Evolutionary conservation across 306 rosid species (phyloP).

Genomic region (Quercus gilva): DNA sequence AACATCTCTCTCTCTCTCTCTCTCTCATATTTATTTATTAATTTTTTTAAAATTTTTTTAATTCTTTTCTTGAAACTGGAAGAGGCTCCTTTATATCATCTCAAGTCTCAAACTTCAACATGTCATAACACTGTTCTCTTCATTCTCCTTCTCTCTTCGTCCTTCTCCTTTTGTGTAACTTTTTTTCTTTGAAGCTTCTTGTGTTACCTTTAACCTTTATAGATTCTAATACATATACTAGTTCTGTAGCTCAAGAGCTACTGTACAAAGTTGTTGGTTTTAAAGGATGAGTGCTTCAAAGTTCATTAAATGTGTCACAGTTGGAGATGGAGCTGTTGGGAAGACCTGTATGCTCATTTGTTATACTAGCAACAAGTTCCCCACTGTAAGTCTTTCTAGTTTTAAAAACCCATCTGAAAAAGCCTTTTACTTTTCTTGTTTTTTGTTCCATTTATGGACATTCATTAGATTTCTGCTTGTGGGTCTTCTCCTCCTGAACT

Average conservation of each 20-base stretch:
- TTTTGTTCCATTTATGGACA: conserved; percentile 13
- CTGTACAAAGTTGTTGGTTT: conserved; percentile 17
- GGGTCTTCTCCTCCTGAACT: background rate
- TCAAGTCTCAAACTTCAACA: conserved; percentile 20
- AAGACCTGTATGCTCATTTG: conserved; percentile 99
- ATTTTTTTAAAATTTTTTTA: background rate
- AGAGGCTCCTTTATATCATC: conserved; percentile 19
- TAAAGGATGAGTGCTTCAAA: conserved; percentile 83
- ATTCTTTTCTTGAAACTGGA: conserved; percentile 39
- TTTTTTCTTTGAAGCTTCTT: conserved; percentile 9
- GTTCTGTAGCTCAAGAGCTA: conserved; percentile 4
- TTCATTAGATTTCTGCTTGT: background rate
- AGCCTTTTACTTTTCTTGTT: conserved; percentile 2
- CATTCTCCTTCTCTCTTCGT: background rate
- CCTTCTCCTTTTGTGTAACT: background rate
- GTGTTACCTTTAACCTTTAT: conserved; percentile 17
- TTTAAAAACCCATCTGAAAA: conserved; percentile 6
- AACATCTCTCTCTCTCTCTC: conserved; percentile 7
- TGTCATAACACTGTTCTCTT: conserved; percentile 11
- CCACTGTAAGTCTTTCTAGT: conserved; percentile 55
- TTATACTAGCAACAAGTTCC: conserved; percentile 97
- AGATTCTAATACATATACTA: conserved; percentile 6
- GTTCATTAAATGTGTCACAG: conserved; percentile 98
- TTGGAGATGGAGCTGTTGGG: conserved; percentile 99
- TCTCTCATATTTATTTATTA: background rate